These are phyloP conservation scores for Cladosporium velox DNA, from an alignment of 2,329 filamentous ascomycete genomes.

Conservation along the genomic window DNA sequence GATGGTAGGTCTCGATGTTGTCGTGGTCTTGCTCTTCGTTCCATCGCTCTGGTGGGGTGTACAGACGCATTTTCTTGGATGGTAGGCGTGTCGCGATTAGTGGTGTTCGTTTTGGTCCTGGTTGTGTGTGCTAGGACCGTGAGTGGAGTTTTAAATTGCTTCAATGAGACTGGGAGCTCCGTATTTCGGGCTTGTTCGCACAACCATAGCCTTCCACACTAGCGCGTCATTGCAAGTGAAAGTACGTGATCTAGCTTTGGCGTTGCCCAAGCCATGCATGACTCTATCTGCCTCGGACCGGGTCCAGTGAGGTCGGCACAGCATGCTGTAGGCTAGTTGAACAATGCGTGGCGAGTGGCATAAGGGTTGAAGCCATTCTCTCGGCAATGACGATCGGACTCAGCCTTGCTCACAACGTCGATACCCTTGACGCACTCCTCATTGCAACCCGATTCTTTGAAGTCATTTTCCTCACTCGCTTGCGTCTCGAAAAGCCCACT, in stretches of 20 bases:
- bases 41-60: neutral
- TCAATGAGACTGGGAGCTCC: neutral
- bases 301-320: no score
- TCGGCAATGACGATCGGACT: no score
- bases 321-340: neutral
- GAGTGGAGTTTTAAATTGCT: no score
- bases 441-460: no score
- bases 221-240: neutral
- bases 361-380: neutral
- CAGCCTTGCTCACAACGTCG: no score
- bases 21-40: neutral
- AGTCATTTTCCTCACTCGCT: no score
- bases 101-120: no score
- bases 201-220: neutral
- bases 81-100: no score
- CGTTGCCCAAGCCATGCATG: neutral
- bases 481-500: no score
- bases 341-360: neutral
- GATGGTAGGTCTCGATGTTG: neutral
- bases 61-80: neutral
- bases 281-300: no score
- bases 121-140: no score
- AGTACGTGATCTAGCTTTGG: neutral
- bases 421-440: no score
- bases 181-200: neutral